Evolutionary conservation across 805 yeast species (phyloP), one percentile per base, ranked within the genome.

Genomic region (Sungouiozyma intestinalis): DNA sequence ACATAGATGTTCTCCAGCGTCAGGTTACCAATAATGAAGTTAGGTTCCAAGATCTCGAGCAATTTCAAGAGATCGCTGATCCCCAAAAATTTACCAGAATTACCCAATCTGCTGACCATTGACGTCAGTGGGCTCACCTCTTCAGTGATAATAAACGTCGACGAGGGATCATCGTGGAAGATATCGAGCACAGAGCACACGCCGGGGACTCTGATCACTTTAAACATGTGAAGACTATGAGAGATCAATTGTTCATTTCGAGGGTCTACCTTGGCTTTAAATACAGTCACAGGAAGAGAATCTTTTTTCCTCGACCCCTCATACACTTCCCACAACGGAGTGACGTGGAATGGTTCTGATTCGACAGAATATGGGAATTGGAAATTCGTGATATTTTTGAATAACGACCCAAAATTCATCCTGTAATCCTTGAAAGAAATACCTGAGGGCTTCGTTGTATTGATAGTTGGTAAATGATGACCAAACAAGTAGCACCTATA

Each of bases 1-100:
- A 85, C 77, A 56, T 66, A 87, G 1, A 88, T 71, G 1, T 83
- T 73, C 34, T 73, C 67, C 16, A 64, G 49, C 44, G 73, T 69
- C 11, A 85, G 48, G 45, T 77, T 76, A 4, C 87, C 90, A 53
- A 84, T 81, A 4, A 81, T 65, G 19, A 81, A 74, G 17, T 34
- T 13, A 11, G 39, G 34, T 3, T 32, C 42, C 21, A 64, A 34
- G 32, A 57, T 46, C 16, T 53, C 47, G 20, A 59, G 36, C n/a
- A 59, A 53, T 21, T 47, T 49, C 21, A 53, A 40, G 16, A 57
- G 14, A 42, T 60, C 60, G 31, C 41, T 48, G 1, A 59, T 35
- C 14, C 63, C 64, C 16, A 59, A 41, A 20, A 47, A 48, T 13
- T 56, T 29, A 2, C 54, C 51, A 15, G 52, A 46, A 16, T 31